phyloP scores from a whole-genome alignment of 2,329 filamentous ascomycete genomes.

The Botrytis squamosa region DNA sequence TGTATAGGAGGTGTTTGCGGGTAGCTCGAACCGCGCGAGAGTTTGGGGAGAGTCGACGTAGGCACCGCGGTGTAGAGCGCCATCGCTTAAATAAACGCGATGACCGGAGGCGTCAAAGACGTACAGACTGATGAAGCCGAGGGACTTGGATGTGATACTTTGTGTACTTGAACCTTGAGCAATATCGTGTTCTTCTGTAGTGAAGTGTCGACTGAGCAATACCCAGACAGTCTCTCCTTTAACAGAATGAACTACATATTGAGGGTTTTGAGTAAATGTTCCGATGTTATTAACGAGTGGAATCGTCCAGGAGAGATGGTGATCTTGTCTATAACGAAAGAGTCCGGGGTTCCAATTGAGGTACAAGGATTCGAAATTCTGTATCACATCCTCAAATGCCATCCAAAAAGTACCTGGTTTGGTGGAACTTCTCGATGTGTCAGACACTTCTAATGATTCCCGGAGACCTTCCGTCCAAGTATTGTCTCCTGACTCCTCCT shows the following conservation, averaged over 20 bases:
- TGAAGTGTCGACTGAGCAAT: constrained; percentile 82
- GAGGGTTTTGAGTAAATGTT: constrained; percentile 65
- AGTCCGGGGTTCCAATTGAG: constrained; percentile 93
- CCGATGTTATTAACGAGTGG: constrained; percentile 48
- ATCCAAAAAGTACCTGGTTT: constrained; percentile 89
- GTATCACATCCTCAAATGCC: constrained; percentile 78
- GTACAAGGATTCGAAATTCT: constrained; percentile 94
- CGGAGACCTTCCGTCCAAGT: constrained; percentile 32
- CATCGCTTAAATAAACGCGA: constrained; percentile 71
- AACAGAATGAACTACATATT: constrained; percentile 66
- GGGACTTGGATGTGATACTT: constrained; percentile 40
- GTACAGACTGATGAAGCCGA: constrained; percentile 84
- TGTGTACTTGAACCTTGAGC: constrained; percentile 43
- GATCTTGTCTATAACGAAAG: constrained; percentile 79
- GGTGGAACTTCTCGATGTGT: constrained; percentile 32
- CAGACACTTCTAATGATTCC: constrained; percentile 31
- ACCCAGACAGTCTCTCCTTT: constrained; percentile 72
- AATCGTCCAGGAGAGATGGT: constrained; percentile 82
- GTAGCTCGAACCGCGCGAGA: constrained; percentile 68
- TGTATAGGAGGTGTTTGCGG: constrained; percentile 48
- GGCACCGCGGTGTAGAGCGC: constrained; percentile 70
- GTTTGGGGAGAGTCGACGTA: constrained; percentile 94
- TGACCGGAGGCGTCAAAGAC: constrained; percentile 71
- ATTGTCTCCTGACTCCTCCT: constrained; percentile 14
- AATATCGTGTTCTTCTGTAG: constrained; percentile 61